Evolutionary conservation across 2,329 filamentous ascomycete species (phyloP).

Genomic region (Alternaria metachromatica): DNA sequence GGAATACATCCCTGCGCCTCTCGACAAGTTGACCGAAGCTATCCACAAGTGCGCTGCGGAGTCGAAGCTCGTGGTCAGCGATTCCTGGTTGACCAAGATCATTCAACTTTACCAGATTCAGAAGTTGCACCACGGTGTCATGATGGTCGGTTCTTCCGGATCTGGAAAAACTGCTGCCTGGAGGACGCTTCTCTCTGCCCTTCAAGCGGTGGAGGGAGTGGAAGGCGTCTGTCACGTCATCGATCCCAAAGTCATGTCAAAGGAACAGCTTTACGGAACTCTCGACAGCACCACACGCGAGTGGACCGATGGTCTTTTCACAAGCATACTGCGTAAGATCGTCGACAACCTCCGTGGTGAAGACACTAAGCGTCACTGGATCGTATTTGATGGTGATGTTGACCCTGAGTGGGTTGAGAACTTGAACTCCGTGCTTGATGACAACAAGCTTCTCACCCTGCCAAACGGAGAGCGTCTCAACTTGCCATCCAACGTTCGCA

Average conservation of each 20-base stretch:
- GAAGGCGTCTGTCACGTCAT: conserved; percentile 98
- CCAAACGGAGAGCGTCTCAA: conserved; percentile 98
- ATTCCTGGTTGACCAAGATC: conserved; percentile 97
- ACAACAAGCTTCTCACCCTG: conserved; percentile 96
- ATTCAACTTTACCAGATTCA: conserved; percentile 98
- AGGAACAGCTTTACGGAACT: conserved; percentile 94
- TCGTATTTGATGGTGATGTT: conserved; percentile 98
- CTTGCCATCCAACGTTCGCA: conserved; percentile 90
- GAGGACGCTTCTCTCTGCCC: conserved; percentile 87
- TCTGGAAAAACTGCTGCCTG: conserved; percentile 95
- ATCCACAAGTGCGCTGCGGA: conserved; percentile 84
- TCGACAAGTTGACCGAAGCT: conserved; percentile 78
- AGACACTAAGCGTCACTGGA: conserved; percentile 97
- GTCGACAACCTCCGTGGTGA: conserved; percentile 98
- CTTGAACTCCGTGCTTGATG: conserved; percentile 97
- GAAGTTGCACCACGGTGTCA: conserved; percentile 97
- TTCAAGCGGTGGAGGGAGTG: conserved; percentile 87
- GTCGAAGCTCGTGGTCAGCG: conserved; percentile 85
- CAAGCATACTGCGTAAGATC: conserved; percentile 96
- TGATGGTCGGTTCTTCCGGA: conserved; percentile 99
- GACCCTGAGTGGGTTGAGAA: conserved; percentile 99
- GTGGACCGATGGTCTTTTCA: conserved; percentile 99
- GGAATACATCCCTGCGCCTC: conserved; percentile 87
- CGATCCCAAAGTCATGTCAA: conserved; percentile 99
- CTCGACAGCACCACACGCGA: conserved; percentile 96